A percentile compares a stretch with the other conserved stretches of the same genome.
Conservation (phyloP, 2,329 filamentous ascomycete species). For the Sphaerulina populicola region DNA sequence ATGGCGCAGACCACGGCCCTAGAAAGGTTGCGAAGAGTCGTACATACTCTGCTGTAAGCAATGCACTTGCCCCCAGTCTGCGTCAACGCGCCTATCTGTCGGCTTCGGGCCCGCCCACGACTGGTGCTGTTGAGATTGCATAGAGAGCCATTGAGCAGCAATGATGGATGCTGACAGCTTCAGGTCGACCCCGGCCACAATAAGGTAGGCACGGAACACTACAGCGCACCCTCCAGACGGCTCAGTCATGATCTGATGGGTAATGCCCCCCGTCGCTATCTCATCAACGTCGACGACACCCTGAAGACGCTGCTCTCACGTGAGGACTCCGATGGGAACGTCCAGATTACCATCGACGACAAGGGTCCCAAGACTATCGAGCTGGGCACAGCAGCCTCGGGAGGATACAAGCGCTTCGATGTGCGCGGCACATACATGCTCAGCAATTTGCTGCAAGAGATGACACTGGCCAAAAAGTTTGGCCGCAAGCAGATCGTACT, state of each 20-base stretch:
- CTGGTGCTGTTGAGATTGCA: not conserved
- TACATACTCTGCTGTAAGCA: slow-evolving; percentile 50
- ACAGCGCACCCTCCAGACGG: slow-evolving; percentile 24
- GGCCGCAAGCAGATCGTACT: slow-evolving; percentile 83
- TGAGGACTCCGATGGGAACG: slow-evolving; percentile 89
- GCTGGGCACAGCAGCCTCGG: slow-evolving; percentile 75
- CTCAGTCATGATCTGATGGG: slow-evolving; percentile 59
- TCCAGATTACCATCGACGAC: slow-evolving; percentile 97
- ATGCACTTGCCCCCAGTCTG: not conserved
- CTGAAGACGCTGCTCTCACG: slow-evolving; percentile 69
- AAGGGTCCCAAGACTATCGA: slow-evolving; percentile 84
- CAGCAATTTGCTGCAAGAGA: slow-evolving; percentile 89
- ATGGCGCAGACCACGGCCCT: slow-evolving; percentile 46
- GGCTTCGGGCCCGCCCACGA: not conserved
- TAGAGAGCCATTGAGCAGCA: not conserved
- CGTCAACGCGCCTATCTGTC: not conserved
- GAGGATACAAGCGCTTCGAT: slow-evolving; percentile 79
- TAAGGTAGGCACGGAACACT: slow-evolving; percentile 14
- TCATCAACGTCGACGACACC: slow-evolving; percentile 78
- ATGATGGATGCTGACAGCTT: slow-evolving; percentile 4
- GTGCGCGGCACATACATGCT: slow-evolving; percentile 95
- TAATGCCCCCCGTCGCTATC: slow-evolving; percentile 64
- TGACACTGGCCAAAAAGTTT: slow-evolving; percentile 84
- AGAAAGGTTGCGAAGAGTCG: slow-evolving; percentile 43
- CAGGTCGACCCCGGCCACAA: slow-evolving; percentile 22